phyloP scores from a whole-genome alignment of 257 asterid species.

The Misopates orontium region DNA sequence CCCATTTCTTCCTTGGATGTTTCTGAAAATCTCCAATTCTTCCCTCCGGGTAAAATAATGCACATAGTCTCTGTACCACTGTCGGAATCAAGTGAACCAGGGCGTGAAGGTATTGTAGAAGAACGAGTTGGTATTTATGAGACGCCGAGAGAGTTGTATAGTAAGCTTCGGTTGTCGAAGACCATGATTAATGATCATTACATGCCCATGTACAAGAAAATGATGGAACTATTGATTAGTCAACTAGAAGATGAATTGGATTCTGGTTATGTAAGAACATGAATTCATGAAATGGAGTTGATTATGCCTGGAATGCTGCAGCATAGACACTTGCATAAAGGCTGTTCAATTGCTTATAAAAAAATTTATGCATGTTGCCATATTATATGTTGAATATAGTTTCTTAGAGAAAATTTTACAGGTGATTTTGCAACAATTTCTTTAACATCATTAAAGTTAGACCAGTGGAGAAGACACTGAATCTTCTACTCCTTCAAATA shows the following conservation, averaged over 20 bases:
- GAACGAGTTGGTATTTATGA: conserved; percentile 69
- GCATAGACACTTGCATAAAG: not conserved
- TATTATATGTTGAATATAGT: not conserved
- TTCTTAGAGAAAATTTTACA: not conserved
- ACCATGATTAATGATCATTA: conserved; percentile 92
- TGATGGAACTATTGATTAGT: conserved; percentile 79
- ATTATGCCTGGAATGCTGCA: not conserved
- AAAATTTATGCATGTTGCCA: not conserved
- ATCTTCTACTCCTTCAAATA: conserved; percentile 6
- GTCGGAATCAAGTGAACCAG: conserved; percentile 38
- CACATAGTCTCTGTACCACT: conserved; percentile 63
- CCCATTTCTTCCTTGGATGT: conserved; percentile 65
- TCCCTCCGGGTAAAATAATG: conserved; percentile 85
- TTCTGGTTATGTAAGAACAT: conserved; percentile 30
- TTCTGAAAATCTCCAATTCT: conserved; percentile 63
- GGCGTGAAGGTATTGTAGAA: conserved; percentile 28
- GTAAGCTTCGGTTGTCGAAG: conserved; percentile 76
- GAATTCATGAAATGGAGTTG: conserved; percentile 13
- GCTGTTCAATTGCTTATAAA: not conserved
- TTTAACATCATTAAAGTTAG: too few species aligned
- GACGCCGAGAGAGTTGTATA: conserved; percentile 76
- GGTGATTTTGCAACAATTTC: too few species aligned
- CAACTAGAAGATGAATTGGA: conserved; percentile 71
- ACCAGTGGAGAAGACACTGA: not conserved
- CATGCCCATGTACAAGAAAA: conserved; percentile 92